Evolutionary conservation across 306 rosid species (phyloP).

Genomic region (Cucurbita pepo): DNA sequence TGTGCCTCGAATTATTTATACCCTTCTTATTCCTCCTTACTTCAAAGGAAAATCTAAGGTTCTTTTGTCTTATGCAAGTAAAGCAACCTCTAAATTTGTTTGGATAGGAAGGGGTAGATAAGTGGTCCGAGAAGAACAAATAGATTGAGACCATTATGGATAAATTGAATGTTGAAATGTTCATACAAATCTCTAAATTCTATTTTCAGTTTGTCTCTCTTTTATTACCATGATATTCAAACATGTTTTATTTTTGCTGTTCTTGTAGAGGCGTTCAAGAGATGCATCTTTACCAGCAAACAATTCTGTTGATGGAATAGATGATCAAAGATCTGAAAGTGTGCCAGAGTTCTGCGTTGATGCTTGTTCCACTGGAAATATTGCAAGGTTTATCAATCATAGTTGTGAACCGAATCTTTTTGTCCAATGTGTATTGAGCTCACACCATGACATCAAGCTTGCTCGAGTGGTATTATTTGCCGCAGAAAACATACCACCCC

Average conservation of each 20-base stretch:
- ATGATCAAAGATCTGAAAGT: slow-evolving; percentile 42
- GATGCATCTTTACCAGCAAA: slow-evolving; percentile 21
- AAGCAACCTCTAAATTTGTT: neutral
- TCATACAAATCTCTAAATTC: neutral
- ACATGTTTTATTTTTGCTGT: neutral
- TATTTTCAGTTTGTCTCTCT: neutral
- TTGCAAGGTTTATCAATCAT: slow-evolving; percentile 86
- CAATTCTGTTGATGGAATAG: slow-evolving; percentile 31
- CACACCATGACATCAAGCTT: slow-evolving; percentile 62
- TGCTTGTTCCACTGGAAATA: slow-evolving; percentile 71
- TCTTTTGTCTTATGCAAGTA: neutral
- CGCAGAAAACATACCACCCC: slow-evolving; percentile 87
- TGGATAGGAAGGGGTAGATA: neutral
- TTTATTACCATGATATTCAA: neutral
- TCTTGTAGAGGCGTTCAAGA: slow-evolving; percentile 52
- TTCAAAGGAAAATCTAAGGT: neutral
- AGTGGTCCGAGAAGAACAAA: neutral
- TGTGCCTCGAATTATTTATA: neutral
- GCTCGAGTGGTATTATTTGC: slow-evolving; percentile 91
- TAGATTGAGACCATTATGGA: neutral
- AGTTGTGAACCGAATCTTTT: slow-evolving; percentile 91
- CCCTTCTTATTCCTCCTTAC: neutral
- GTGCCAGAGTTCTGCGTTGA: slow-evolving; percentile 79
- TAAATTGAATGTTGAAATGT: neutral
- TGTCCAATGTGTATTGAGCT: slow-evolving; percentile 87